Percentiles rank a stretch among this genome's conserved stretches.
These are phyloP conservation scores for Exophiala calicioides DNA, from an alignment of 2,329 filamentous ascomycete species.

Conservation along the genomic window DNA sequence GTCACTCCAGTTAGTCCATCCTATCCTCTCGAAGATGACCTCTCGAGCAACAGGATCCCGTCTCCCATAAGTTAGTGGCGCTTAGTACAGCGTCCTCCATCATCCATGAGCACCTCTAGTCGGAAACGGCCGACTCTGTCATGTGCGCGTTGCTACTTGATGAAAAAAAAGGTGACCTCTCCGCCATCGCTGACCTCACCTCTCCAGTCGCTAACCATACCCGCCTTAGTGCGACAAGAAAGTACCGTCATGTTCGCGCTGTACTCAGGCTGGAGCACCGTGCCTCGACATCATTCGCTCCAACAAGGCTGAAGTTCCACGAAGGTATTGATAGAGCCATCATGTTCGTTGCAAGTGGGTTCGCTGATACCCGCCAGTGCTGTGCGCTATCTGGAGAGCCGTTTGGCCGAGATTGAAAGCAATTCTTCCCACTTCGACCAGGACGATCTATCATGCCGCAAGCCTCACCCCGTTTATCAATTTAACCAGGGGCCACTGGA, in stretches of 20 bases:
- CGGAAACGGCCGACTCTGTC: not conserved
- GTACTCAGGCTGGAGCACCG: not conserved
- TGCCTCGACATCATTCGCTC: not conserved
- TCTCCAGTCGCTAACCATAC: not conserved
- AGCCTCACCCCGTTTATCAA: no score
- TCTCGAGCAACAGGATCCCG: no score
- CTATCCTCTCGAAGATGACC: no score
- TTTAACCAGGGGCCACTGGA: no score
- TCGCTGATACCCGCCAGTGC: not conserved
- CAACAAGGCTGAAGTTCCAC: not conserved
- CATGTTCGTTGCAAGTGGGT: no score
- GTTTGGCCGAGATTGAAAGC: not conserved
- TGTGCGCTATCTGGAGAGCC: not conserved
- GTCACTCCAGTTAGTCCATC: no score
- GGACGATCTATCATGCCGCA: not conserved
- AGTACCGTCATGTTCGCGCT: not conserved
- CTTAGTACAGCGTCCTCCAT: no score
- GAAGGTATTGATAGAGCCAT: no score
- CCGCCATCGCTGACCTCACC: not conserved
- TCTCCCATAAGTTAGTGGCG: no score
- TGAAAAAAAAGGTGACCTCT: not conserved
- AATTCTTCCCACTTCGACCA: not conserved
- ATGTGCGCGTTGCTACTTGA: not conserved
- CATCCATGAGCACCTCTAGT: no score
- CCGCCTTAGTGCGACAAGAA: not conserved